Percentiles rank a stretch among this genome's conserved stretches.
Evolutionary conservation across 495 filamentous ascomycete genomes (phyloP).

Genomic region (Neurospora cerealis): DNA sequence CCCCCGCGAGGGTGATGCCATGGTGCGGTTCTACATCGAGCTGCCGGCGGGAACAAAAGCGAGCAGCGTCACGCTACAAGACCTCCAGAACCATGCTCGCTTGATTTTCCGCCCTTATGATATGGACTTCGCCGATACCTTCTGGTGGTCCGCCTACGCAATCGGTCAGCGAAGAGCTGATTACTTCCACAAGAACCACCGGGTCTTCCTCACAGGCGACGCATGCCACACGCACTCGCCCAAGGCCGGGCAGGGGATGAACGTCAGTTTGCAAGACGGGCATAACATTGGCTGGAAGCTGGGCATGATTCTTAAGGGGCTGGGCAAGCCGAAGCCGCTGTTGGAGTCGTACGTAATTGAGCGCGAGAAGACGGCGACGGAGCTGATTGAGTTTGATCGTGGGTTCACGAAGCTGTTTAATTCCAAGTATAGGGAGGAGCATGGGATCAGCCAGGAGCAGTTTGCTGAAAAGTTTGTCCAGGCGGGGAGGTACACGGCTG

Average conservation of each 20-base stretch:
- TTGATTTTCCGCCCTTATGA: slow-evolving; percentile 46
- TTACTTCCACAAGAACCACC: slow-evolving; percentile 41
- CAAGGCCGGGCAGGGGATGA: slow-evolving; percentile 69
- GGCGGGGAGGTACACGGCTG: slow-evolving; percentile 54
- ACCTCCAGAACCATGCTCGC: slow-evolving; percentile 48
- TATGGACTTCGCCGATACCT: slow-evolving; percentile 33
- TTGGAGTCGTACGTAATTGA: slow-evolving; percentile 63
- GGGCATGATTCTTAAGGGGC: slow-evolving; percentile 49
- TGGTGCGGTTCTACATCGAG: slow-evolving; percentile 55
- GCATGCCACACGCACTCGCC: slow-evolving; percentile 65
- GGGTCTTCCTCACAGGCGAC: slow-evolving; percentile 60
- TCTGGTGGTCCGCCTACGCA: slow-evolving; percentile 55
- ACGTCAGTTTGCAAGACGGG: slow-evolving; percentile 45
- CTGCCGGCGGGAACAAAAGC: slow-evolving; percentile 30
- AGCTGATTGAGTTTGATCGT: slow-evolving; percentile 66
- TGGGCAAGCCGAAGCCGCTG: slow-evolving; percentile 38
- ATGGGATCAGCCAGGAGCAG: slow-evolving; percentile 26
- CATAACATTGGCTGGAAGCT: slow-evolving; percentile 78
- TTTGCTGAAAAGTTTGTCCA: slow-evolving; percentile 52
- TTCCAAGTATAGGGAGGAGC: slow-evolving; percentile 22
- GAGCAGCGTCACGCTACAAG: slow-evolving; percentile 39
- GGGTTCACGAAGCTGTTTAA: slow-evolving; percentile 55
- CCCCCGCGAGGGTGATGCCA: slow-evolving; percentile 52
- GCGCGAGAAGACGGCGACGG: slow-evolving; percentile 54
- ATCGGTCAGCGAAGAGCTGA: slow-evolving; percentile 54